Base-by-base conservation (phyloP, 192 early-diverging fungal genomes). In the Coemansia sp. region DNA sequence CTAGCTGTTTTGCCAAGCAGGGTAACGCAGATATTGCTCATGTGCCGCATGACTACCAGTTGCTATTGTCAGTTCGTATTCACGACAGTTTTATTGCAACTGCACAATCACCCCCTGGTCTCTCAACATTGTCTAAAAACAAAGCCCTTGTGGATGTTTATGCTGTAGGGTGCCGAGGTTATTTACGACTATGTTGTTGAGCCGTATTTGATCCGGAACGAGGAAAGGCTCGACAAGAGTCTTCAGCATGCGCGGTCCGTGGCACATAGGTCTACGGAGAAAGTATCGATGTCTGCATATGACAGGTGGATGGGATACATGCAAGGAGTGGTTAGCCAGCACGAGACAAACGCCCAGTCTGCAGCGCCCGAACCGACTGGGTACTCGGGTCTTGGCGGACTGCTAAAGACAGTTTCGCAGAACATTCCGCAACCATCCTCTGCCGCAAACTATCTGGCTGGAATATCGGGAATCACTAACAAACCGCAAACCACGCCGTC, bases 131-230 rank as follows among this genome's bases (percentile, higher is more conserved):
- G 60, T 43, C 41, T 15, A 38, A 15, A 38, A 43, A 43, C 9
- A 10, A 43, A 0, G 37, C 12, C n/a, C n/a, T 15, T 10, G 48
- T 62, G 54, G 17, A 12, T 29, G 10, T 38, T 62, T 8, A 45
- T 57, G 7, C 60, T 32, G 12, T 79, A 81, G 78, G 79, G 79
- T 4, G 74, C 79, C 2, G 75, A 70, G 10, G 47, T 82, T 37
- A 70, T 76, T 56, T 82, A 82, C 60, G 70, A 82, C 48, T 51
- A 66, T n/a, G 39, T 82, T n/a, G 64, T 82, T 48, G 74, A 82
- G 65, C 79, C 79, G 55, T 76, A 70, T 27, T 59, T 82, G 38
- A 60, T 70, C 19, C 22, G 65, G 27, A 66, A 76, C 62, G 79
- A 82, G 59, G 52, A 73, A 35, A 37, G 27, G 12, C 67, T 82